Percentiles rank a stretch among this genome's conserved stretches.
These are phyloP conservation scores for Tylopilus rubrobrunneus DNA, from an alignment of 768 basidiomycete genomes.

Conservation along the genomic window DNA sequence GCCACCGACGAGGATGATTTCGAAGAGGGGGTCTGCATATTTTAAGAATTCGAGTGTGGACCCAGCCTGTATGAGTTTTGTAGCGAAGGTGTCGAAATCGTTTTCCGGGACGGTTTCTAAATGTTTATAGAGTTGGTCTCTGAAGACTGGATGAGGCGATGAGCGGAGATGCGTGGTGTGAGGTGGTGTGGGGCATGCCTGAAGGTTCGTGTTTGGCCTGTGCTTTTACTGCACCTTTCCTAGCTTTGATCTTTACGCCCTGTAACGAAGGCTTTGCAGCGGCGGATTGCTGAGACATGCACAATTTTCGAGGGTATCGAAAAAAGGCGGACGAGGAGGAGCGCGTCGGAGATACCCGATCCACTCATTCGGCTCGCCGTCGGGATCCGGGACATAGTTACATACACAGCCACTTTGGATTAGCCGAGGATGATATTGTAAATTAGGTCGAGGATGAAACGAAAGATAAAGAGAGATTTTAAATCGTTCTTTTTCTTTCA, in stretches of 20 bases:
- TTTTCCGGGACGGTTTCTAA: slow-evolving; percentile 75
- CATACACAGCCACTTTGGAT: background rate
- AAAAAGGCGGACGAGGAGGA: background rate
- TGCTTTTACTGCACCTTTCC: slow-evolving; percentile 90
- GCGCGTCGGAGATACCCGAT: background rate
- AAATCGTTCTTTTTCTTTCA: too few relatives aligned
- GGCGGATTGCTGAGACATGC: slow-evolving; percentile 89
- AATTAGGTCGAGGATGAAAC: background rate
- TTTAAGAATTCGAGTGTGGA: slow-evolving; percentile 92
- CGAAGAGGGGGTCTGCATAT: slow-evolving; percentile 96
- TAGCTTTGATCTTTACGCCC: slow-evolving; percentile 90
- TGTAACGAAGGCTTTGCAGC: slow-evolving; percentile 85
- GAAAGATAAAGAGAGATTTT: background rate
- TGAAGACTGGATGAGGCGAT: slow-evolving; percentile 59
- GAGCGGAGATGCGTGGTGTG: slow-evolving; percentile 5
- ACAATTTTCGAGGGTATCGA: slow-evolving; percentile 45
- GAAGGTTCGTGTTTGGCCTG: slow-evolving; percentile 91
- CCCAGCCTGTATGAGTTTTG: slow-evolving; percentile 88
- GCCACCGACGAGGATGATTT: slow-evolving; percentile 92
- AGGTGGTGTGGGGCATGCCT: slow-evolving; percentile 34
- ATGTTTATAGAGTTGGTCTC: slow-evolving; percentile 90
- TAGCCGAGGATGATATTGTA: background rate
- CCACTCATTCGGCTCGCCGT: background rate
- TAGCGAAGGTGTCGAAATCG: slow-evolving; percentile 79
- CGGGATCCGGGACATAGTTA: background rate